Base-by-base conservation (phyloP, 306 rosid genomes). In the Malus orientalis region DNA sequence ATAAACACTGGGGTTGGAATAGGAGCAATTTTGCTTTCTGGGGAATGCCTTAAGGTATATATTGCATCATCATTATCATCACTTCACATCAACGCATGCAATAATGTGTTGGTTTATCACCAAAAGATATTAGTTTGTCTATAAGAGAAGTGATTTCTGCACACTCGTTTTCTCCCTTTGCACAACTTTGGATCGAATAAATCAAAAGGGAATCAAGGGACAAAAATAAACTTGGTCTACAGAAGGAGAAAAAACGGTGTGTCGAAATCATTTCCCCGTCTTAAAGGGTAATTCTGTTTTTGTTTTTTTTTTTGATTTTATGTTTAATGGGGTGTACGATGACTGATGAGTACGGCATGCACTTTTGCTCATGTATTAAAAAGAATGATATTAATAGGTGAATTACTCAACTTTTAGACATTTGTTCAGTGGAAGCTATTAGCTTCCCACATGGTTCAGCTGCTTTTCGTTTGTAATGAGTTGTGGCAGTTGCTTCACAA, bases 1-100 rank as follows among this genome's bases (percentile, higher is more conserved):
- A 93, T 95, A 79, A 95, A 95, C 81, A 83, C 93, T 13, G 99
- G 99, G n/a, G 85, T 95, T 54, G 91, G 96, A 74, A 84, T 95
- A 20, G 99, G 93, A 62, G 87, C 97, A 11, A 92, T 95, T 78
- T 80, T 95, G 78, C 92, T 95, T 44, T 91, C 92, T 0, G 99
- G 86, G 19, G 74, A 92, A 68, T 90, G 97, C 87, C 76, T 95
- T 3, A 45, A 95, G 96, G 99, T 92, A 82, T 71, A 19, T 15
- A 4, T 45, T 22, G n/a, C 19, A 14, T 29, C 40, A 62, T 61
- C 16, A 61, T 27, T 6, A 12, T 61, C 66, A 61, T 27, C 38
- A 27, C 71, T n/a, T 40, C 33, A 69, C 66, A 6, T 69, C 36
- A 69, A 12, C 23, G 25, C 58, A 25, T 22, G 55, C 55, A 42